A percentile compares a stretch with the other conserved stretches of the same genome.
Evolutionary conservation across 1,284 basidiomycete species (phyloP).

Genomic region (Spongispora temasekensis): DNA sequence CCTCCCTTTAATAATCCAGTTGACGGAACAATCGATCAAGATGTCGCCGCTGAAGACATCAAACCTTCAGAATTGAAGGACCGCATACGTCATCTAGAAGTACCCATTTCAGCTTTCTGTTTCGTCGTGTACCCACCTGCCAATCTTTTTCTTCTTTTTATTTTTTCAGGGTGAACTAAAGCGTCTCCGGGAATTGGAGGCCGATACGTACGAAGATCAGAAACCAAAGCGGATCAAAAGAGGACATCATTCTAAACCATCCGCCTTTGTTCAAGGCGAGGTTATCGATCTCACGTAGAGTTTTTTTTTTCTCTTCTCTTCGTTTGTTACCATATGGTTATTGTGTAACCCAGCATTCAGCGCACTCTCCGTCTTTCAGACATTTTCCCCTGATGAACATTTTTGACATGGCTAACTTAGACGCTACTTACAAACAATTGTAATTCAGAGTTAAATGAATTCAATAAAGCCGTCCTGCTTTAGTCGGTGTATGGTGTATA

Average conservation of each 20-base stretch:
- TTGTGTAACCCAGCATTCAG: too few species aligned
- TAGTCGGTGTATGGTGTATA: too few species aligned
- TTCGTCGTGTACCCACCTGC: background rate
- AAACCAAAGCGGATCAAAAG: conserved; percentile 20
- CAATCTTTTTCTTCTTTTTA: background rate
- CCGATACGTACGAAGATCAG: background rate
- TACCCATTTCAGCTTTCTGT: background rate
- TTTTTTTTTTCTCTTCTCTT: too few species aligned
- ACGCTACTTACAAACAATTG: too few species aligned
- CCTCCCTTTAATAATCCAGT: too few species aligned
- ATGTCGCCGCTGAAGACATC: conserved; percentile 3
- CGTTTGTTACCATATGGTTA: too few species aligned
- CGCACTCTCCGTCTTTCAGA: too few species aligned
- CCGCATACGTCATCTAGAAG: conserved; percentile 16
- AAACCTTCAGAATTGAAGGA: conserved; percentile 4
- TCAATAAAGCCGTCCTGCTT: too few species aligned
- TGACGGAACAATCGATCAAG: background rate
- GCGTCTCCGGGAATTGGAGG: conserved; percentile 8
- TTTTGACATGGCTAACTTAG: too few species aligned
- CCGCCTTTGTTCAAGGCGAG: conserved; percentile 3
- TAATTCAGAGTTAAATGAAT: too few species aligned
- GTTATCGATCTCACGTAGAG: conserved; percentile 22
- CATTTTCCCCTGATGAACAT: too few species aligned
- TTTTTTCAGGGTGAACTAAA: conserved; percentile 12
- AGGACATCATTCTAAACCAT: background rate